Evolutionary conservation across 2,329 filamentous ascomycete genomes (phyloP).

Genomic region (Aspergillus sp.): DNA sequence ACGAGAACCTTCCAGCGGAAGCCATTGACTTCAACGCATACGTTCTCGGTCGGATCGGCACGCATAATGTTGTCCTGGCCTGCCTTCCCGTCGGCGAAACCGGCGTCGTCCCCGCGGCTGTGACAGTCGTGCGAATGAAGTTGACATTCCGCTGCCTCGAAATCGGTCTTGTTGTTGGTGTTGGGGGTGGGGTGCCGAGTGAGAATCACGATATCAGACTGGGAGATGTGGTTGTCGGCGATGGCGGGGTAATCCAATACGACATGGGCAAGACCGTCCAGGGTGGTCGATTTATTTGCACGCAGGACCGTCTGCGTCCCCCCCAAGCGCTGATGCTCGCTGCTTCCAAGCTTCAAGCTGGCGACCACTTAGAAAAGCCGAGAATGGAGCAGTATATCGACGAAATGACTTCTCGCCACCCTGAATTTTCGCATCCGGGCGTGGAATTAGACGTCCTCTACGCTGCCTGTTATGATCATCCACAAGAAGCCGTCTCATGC

Average conservation of each 20-base stretch:
- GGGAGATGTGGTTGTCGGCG: constrained; percentile 10
- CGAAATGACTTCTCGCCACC: no score
- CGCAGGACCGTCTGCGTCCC: constrained; percentile 11
- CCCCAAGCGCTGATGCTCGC: constrained; percentile 13
- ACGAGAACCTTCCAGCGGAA: neutral
- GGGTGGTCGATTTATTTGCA: constrained; percentile 3
- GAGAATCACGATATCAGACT: constrained; percentile 15
- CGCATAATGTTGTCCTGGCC: constrained; percentile 14
- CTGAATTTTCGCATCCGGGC: no score
- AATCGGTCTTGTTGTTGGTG: constrained; percentile 16
- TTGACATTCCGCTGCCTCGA: constrained; percentile 1
- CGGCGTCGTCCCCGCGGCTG: constrained; percentile 10
- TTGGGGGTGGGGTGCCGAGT: constrained; percentile 19
- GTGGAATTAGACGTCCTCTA: no score
- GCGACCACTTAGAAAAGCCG: no score
- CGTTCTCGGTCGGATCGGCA: neutral
- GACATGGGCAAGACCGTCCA: constrained; percentile 23
- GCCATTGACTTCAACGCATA: constrained; percentile 2
- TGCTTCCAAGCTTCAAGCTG: no score
- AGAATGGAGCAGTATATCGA: no score
- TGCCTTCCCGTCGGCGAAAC: constrained; percentile 10
- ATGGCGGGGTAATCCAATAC: constrained; percentile 25
- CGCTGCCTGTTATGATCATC: no score
- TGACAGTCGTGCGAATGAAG: neutral
- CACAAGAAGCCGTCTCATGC: no score